Evolutionary conservation across 75 land plant species (phyloP), one percentile per base, ranked within the genome.

Genomic region (Isoetes taiwanensis): DNA sequence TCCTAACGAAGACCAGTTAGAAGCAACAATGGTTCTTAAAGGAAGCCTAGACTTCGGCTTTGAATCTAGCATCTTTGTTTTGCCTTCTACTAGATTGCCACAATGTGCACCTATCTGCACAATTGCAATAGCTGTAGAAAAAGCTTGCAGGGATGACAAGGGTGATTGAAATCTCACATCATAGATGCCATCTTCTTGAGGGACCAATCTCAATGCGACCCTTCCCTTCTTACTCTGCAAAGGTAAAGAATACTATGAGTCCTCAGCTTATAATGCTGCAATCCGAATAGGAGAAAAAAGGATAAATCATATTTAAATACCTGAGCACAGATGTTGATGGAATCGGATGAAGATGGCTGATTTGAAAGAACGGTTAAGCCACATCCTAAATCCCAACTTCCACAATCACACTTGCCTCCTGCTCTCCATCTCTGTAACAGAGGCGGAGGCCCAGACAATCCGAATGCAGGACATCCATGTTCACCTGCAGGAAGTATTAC

Each of bases 371-470:
- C 12, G 5, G 25, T 23, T 23, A 46, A 46, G 4, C 50, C 50
- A 46, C 50, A 46, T 5, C 50, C 50, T n/a, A 46, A 46, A 23
- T 46, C 50, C 50, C 50, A 46, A 23, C 50, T 46, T 46, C 50
- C 50, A 46, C 50, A 46, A 23, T 46, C 50, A n/a, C 50, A 46
- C 23, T 6, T 16, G 5, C 50, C 50, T 46, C 50, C 50, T 19
- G 21, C 50, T 23, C 50, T 46, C n/a, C 16, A 46, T n/a, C 50
- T 46, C n/a, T 46, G 21, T 6, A 46, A n/a, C 50, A 46, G 16
- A 8, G 50, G n/a, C 16, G 4, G n/a, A 19, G 50, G 50, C 16
- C 50, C 50, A n/a, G 50, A n/a, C 25, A 46, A 23, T 8, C 50
- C 50, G 19, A 19, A 46, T 19, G 50, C 50, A 5, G 50, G 50